A percentile compares a stretch with the other conserved stretches of the same genome.
phyloP scores from a whole-genome alignment of 306 rosid species.

The Astragalus glycyphyllos region DNA sequence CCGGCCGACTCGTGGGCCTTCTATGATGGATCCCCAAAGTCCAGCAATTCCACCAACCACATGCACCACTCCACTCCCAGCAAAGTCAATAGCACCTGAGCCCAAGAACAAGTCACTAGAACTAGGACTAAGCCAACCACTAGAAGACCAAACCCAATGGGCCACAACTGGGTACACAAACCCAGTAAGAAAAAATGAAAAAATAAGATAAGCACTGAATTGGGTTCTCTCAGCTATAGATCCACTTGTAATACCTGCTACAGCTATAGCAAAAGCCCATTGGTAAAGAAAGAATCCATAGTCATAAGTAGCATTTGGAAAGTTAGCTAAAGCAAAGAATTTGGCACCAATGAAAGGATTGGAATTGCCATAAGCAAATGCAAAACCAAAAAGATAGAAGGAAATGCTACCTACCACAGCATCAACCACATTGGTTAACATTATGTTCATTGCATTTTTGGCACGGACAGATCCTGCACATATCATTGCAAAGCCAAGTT shows the following conservation, averaged over 20 bases:
- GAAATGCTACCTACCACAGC: conserved; percentile 84
- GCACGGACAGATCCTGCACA: conserved; percentile 88
- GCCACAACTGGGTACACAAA: conserved; percentile 77
- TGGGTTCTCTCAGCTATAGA: conserved; percentile 83
- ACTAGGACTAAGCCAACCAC: conserved; percentile 70
- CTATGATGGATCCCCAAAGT: conserved; percentile 71
- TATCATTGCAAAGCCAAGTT: conserved; percentile 85
- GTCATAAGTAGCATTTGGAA: conserved; percentile 62
- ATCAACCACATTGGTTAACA: conserved; percentile 83
- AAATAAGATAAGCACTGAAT: conserved; percentile 66
- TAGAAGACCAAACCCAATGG: conserved; percentile 81
- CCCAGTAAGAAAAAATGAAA: conserved; percentile 71
- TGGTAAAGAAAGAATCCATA: conserved; percentile 79
- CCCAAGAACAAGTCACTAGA: conserved; percentile 55
- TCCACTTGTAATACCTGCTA: conserved; percentile 77
- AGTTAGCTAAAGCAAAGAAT: conserved; percentile 54
- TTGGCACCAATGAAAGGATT: conserved; percentile 77
- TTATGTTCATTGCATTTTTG: conserved; percentile 79
- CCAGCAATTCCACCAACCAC: conserved; percentile 81
- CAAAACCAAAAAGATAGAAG: conserved; percentile 81
- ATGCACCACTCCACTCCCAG: conserved; percentile 84
- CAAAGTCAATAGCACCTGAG: conserved; percentile 79
- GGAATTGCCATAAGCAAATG: conserved; percentile 71
- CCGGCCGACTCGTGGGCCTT: conserved; percentile 75
- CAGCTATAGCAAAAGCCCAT: conserved; percentile 87